Evolutionary conservation across 805 yeast species (phyloP).

Genomic region (Maudiozyma saulgeensis): DNA sequence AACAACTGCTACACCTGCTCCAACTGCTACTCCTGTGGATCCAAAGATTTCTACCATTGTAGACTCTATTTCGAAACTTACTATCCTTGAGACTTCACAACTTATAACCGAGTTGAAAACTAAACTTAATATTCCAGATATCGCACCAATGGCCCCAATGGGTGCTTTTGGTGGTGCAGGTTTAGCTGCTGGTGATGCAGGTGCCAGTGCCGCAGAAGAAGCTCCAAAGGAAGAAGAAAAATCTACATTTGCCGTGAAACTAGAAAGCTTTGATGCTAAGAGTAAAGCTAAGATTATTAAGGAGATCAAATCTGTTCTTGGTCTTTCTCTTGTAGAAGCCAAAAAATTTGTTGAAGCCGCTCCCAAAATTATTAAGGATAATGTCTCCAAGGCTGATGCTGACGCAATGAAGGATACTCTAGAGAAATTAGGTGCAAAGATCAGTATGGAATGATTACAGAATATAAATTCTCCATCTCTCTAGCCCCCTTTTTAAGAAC

Average conservation of each 20-base stretch:
- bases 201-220: slow-evolving; percentile 61
- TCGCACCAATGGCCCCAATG: slow-evolving; percentile 34
- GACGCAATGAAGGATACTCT: slow-evolving; percentile 88
- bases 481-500: neutral
- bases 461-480: neutral
- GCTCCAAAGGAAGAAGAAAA: slow-evolving; percentile 78
- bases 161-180: slow-evolving; percentile 45
- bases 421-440: slow-evolving; percentile 93
- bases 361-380: slow-evolving; percentile 91
- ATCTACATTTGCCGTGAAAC: slow-evolving; percentile 84
- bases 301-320: slow-evolving; percentile 87
- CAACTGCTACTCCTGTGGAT: slow-evolving; percentile 38
- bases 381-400: slow-evolving; percentile 94
- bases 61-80: slow-evolving; percentile 79
- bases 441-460: slow-evolving; percentile 60
- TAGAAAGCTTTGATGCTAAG: slow-evolving; percentile 90
- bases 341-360: slow-evolving; percentile 97
- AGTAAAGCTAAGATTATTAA: slow-evolving; percentile 95
- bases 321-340: slow-evolving; percentile 89
- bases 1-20: neutral
- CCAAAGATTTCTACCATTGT: slow-evolving; percentile 85
- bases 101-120: slow-evolving; percentile 72
- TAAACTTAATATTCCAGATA: slow-evolving; percentile 87
- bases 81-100: slow-evolving; percentile 87
- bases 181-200: slow-evolving; percentile 47